Evolutionary conservation across 1,284 basidiomycete species (phyloP).

Genomic region (Meira miltonrushii): DNA sequence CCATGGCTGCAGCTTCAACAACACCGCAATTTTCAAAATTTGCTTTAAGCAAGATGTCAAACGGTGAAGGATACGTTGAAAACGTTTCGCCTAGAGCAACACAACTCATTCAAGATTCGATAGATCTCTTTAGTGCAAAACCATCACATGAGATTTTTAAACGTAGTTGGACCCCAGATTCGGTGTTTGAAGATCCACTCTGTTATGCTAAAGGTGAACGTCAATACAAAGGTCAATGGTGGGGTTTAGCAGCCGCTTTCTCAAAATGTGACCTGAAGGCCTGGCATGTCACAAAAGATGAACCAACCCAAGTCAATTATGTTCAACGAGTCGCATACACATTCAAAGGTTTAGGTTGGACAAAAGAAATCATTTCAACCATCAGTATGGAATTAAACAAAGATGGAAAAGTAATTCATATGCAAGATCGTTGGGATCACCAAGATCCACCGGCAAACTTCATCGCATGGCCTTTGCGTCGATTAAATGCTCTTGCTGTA

Average conservation of each 20-base stretch:
- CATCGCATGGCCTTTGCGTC: neutral
- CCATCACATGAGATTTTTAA: slow-evolving; percentile 61
- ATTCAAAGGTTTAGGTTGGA: slow-evolving; percentile 55
- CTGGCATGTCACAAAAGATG: slow-evolving; percentile 57
- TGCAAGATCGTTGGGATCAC: slow-evolving; percentile 62
- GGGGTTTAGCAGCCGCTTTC: slow-evolving; percentile 62
- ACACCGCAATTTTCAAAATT: too few relatives aligned
- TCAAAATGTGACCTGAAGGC: slow-evolving; percentile 59
- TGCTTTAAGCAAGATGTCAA: too few relatives aligned
- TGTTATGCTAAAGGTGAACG: slow-evolving; percentile 14
- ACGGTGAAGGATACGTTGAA: too few relatives aligned
- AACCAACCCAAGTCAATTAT: slow-evolving; percentile 62
- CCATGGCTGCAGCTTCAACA: too few relatives aligned
- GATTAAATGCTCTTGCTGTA: neutral
- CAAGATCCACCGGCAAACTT: neutral
- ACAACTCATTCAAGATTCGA: slow-evolving; percentile 2
- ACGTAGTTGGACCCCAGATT: slow-evolving; percentile 61
- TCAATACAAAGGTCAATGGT: slow-evolving; percentile 57
- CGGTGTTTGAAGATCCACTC: slow-evolving; percentile 59
- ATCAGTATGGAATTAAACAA: slow-evolving; percentile 64
- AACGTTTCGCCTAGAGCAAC: neutral
- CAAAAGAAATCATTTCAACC: slow-evolving; percentile 61
- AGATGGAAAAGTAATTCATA: slow-evolving; percentile 60
- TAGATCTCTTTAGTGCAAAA: slow-evolving; percentile 60
- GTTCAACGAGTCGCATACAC: slow-evolving; percentile 54